Base-by-base conservation (phyloP, 2,329 filamentous ascomycete genomes). In the Arthrinium phaeospermum region DNA sequence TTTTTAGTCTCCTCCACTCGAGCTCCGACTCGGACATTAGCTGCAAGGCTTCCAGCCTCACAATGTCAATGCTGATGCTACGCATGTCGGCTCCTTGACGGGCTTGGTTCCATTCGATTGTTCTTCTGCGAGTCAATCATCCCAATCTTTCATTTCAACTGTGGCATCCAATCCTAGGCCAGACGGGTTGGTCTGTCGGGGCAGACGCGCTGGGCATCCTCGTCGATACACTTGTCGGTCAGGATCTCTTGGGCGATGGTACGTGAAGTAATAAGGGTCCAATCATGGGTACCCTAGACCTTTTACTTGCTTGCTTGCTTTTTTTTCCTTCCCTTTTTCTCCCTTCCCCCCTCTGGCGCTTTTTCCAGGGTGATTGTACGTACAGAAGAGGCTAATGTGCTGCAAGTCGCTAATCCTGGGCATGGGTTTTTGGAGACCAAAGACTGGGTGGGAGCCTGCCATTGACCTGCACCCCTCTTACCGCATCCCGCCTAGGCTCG, bases 201-300 rank as follows among this genome's bases (percentile, higher is more conserved):
- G 27, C 16, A 61, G 53, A 61, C 53, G 53, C 53, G 53, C 53
- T 61, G 53, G 53, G 22, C 53, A 61, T 61, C 16, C 53, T 61
- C 53, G 53, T 16, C 53, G 30, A 34, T 30, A 30, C 30, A 61
- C 53, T 61, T 61, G 57, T 64, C 57, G 57, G 57, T 64, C 57
- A 64, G 57, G 34, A 64, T 64, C 57, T 64, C 57, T 64, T 64
- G 57, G 57, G n/a, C 57, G 30, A 64, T 41, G 57, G 34, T 64
- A 64, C 57, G n/a, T 64, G 57, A 64, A 64, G 57, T 64, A 41
- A 76, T 75, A 71, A 76, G 75, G 75, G 75, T 76, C 75, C 74
- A 72, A 45, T 72, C 75, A 76, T 74, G 75, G 75, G 71, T 67
- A 74, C 75, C 75, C 70, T 68, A 72, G 71, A 69, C 22, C 71